Base-by-base conservation (phyloP, 225 moss, liverwort and hornwort genomes). In the Polytrichum commune region DNA sequence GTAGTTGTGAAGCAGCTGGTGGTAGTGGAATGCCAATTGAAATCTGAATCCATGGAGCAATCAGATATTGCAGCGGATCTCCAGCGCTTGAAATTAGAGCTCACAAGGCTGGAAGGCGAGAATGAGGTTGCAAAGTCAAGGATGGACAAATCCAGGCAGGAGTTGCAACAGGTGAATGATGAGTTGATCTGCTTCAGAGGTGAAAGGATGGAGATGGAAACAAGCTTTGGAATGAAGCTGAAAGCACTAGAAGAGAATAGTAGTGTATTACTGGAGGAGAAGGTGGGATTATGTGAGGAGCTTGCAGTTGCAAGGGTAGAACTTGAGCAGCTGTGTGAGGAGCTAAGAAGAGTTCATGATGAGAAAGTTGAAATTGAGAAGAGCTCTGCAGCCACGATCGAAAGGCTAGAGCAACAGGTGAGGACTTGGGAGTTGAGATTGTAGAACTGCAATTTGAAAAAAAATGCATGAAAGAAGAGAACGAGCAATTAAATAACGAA, bases 331-430 rank as follows among this genome's bases (percentile, higher is more conserved):
- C 26, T 79, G 6, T 28, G 46, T n/a, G 66, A 74, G 62, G 62
- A 71, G 29, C 4, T 62, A 4, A 79, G 25, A 53, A 71, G 54
- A 63, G n/a, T 70, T 53, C 57, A 69, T 74, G 19, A 25, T 27
- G 74, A 79, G 74, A 79, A 61, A 66, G 54, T 26, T 46, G 74
- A 70, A 53, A 13, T 79, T 5, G 65, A 75, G 29, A 72, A 56
- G n/a, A 62, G 33, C 16, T 77, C 67, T 66, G 70, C 71, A 53
- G 29, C 53, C 56, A 26, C 74, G 22, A 33, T 75, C 56, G 64
- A 82, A 71, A 69, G 66, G 71, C 67, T 82, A 18, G 64, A 81
- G 72, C 76, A 82, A 71, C 74, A 81, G 70, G 73, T 85, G 75
- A 74, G 72, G 69, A 24, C 29, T 60, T 81, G 54, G 75, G 66